A percentile compares a stretch with the other conserved stretches of the same genome.
These are phyloP conservation scores for Barnettozyma sucrosica DNA, from an alignment of 805 yeast genomes.

Conservation along the genomic window DNA sequence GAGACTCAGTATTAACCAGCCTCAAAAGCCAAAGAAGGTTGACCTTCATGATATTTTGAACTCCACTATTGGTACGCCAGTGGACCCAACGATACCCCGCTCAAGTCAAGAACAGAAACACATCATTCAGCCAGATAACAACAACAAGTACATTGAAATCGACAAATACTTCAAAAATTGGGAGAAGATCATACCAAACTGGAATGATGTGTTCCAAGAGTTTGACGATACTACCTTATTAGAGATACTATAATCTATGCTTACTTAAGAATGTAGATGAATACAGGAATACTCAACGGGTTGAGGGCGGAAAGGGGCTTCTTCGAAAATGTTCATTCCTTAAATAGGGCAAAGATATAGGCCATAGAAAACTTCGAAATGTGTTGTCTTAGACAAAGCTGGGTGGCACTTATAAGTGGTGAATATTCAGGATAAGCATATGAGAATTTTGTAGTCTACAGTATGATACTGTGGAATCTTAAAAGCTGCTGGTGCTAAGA, in stretches of 20 bases:
- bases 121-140: neutral
- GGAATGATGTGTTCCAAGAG: conserved; percentile 17
- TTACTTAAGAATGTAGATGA: too few relatives aligned
- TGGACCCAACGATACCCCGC: neutral
- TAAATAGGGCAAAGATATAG: too few relatives aligned
- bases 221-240: conserved; percentile 2
- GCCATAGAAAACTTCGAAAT: too few relatives aligned
- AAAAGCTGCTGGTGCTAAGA: too few relatives aligned
- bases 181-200: conserved; percentile 16
- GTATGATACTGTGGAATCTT: too few relatives aligned
- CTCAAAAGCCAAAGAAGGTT: conserved; percentile 8
- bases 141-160: conserved; percentile 8
- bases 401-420: too few relatives aligned
- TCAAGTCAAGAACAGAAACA: neutral
- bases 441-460: too few relatives aligned
- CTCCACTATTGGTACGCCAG: conserved; percentile 1
- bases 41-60: conserved; percentile 15
- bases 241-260: neutral
- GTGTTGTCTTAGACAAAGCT: too few relatives aligned
- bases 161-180: conserved; percentile 13
- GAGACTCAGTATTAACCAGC: conserved; percentile 10
- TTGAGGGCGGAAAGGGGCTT: too few relatives aligned
- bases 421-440: too few relatives aligned
- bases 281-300: neutral
- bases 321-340: too few relatives aligned